Evolutionary conservation across 2,329 filamentous ascomycete species (phyloP), one percentile per base, ranked within the genome.

Genomic region (Fusarium pseudocircinatum): DNA sequence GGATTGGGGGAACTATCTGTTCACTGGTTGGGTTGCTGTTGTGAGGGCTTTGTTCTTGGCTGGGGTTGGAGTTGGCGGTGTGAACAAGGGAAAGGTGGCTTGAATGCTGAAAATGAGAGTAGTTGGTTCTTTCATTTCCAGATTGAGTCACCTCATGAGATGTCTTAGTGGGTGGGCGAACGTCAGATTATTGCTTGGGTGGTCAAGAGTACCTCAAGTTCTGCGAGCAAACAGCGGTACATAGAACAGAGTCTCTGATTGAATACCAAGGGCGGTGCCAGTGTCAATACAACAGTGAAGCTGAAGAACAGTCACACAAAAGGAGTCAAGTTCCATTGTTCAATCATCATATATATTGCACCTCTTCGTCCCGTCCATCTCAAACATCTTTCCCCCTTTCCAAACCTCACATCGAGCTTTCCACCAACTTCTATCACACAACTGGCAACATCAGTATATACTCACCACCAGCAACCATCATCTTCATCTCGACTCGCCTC

Each of bases 1-100:
- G 12, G 75, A 78, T 16, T 78, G 73, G 76, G 67, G 65, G 2
- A 76, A 74, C 39, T 22, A 74, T 7, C 1, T 70, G 2, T 74
- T 62, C 32, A 77, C 75, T 6, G 67, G 43, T 7, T 49, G 65
- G 13, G 66, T 75, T 40, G 61, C 69, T 50, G 7, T 70, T 12
- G 64, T 77, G 18, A 65, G 75, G 26, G 22, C 50, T 4, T 39
- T 64, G 24, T 77, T 77, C 63, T 57, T 78, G 60, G 62, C 74
- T 34, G 69, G 70, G 4, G 40, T 78, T 39, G 72, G 75, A 9
- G 62, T 74, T 32, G 49, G 57, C 4, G 46, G 18, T 37, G 44
- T 39, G n/a, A 44, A 56, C 12, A 67, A 71, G 43, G 37, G 64
- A 14, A 72, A 69, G 42, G 39, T 20, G n/a, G 69, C 63, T 30